A percentile compares a stretch with the other conserved stretches of the same genome.
phyloP scores from a whole-genome alignment of 1,284 basidiomycete species.

The Apiotrichum akiyoshidainum region DNA sequence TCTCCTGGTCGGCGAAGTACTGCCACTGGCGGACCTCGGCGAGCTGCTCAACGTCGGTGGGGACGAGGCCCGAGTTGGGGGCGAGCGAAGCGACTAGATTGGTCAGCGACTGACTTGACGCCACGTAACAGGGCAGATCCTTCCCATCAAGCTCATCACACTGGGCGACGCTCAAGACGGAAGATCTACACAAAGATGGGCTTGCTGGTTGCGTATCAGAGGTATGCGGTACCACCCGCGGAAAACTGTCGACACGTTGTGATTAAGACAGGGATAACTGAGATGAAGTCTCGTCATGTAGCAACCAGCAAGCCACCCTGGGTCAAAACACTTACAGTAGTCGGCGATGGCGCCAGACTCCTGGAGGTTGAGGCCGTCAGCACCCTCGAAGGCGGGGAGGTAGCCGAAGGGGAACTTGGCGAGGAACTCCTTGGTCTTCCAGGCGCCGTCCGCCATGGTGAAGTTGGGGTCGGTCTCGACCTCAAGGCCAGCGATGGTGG shows the following conservation, averaged over 20 bases:
- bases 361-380: slow-evolving; percentile 72
- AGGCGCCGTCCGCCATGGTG: slow-evolving; percentile 51
- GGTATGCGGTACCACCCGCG: slow-evolving; percentile 54
- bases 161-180: too few relatives aligned
- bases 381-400: slow-evolving; percentile 75
- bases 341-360: slow-evolving; percentile 79
- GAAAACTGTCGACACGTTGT: slow-evolving; percentile 59
- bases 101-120: not conserved
- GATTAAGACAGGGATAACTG: slow-evolving; percentile 67
- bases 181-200: not conserved
- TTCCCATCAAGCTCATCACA: too few relatives aligned
- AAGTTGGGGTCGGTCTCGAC: slow-evolving; percentile 66
- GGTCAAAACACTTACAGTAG: slow-evolving; percentile 69
- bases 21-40: slow-evolving; percentile 69
- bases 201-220: slow-evolving; percentile 37
- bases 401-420: slow-evolving; percentile 78
- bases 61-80: slow-evolving; percentile 66
- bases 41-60: slow-evolving; percentile 57
- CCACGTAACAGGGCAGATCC: too few relatives aligned
- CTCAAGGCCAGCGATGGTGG: slow-evolving; percentile 67
- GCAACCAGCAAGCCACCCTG: slow-evolving; percentile 6
- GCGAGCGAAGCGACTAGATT: slow-evolving; percentile 65
- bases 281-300: slow-evolving; percentile 51
- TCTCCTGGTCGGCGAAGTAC: slow-evolving; percentile 62
- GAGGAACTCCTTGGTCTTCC: slow-evolving; percentile 73